Percentiles rank a stretch among this genome's conserved stretches.
These are phyloP conservation scores for Pittosporum tobira DNA, from an alignment of 129 eudicot genomes.

Conservation along the genomic window DNA sequence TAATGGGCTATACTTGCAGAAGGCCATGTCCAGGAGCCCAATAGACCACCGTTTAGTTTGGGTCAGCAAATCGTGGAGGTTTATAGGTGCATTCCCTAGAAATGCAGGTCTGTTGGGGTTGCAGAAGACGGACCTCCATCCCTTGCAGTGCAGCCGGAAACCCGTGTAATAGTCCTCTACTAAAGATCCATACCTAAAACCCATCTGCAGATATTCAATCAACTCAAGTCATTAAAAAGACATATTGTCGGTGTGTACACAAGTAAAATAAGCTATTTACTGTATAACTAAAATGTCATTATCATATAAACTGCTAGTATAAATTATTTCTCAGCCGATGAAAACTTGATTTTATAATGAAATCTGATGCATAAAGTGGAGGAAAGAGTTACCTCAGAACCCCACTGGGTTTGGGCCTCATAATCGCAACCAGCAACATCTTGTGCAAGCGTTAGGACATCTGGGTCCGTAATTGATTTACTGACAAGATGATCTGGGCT, in stretches of 20 bases:
- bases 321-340: too few species aligned
- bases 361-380: too few species aligned
- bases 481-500: constrained; percentile 23
- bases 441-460: constrained; percentile 28
- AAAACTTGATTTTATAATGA: too few species aligned
- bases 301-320: too few species aligned
- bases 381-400: constrained; percentile 52
- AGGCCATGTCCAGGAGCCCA: constrained; percentile 40
- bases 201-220: constrained; percentile 22
- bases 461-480: constrained; percentile 15
- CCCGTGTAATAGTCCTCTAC: constrained; percentile 40
- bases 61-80: constrained; percentile 35
- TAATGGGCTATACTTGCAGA: constrained; percentile 29
- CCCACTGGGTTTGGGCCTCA: constrained; percentile 44
- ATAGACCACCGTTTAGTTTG: constrained; percentile 46
- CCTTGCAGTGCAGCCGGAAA: constrained; percentile 30
- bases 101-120: constrained; percentile 34
- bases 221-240: too few species aligned
- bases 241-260: too few species aligned
- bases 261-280: too few species aligned
- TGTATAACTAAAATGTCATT: too few species aligned
- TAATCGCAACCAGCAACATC: constrained; percentile 35
- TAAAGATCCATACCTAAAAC: constrained; percentile 45
- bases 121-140: constrained; percentile 31
- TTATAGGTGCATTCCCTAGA: constrained; percentile 42